phyloP scores from a whole-genome alignment of 2,329 filamentous ascomycete genomes.

The Scedosporium boydii region DNA sequence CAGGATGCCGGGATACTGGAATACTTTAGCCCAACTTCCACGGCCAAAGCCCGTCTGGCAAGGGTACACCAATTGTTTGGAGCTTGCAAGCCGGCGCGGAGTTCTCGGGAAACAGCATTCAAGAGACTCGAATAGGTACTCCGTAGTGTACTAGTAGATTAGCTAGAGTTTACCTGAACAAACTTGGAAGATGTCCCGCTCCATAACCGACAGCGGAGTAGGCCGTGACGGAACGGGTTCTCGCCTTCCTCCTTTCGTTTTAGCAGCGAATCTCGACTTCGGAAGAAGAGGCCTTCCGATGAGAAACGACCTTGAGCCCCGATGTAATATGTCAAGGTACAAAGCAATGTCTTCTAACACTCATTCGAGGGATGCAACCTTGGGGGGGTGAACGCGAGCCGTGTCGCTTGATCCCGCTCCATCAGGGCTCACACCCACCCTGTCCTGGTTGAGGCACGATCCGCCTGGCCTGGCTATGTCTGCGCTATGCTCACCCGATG shows the following conservation, averaged over 20 bases:
- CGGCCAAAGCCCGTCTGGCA: too few species aligned
- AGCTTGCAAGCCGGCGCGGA: too few species aligned
- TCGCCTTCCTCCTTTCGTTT: not conserved
- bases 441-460: not conserved
- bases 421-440: not conserved
- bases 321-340: too few species aligned
- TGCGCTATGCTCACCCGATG: not conserved
- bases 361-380: too few species aligned
- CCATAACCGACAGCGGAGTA: not conserved
- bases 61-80: too few species aligned
- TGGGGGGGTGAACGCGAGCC: too few species aligned
- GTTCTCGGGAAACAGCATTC: too few species aligned
- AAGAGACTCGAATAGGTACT: too few species aligned
- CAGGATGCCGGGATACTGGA: too few species aligned
- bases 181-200: not conserved
- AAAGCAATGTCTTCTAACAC: too few species aligned
- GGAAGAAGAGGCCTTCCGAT: not conserved
- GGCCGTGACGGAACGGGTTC: not conserved
- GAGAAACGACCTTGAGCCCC: not conserved
- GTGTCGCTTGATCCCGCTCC: not conserved
- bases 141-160: too few species aligned
- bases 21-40: too few species aligned
- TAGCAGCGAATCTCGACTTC: not conserved
- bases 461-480: not conserved
- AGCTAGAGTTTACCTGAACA: not conserved